Conservation (phyloP, 495 filamentous ascomycete species). For the Geoglossum glabrum region DNA sequence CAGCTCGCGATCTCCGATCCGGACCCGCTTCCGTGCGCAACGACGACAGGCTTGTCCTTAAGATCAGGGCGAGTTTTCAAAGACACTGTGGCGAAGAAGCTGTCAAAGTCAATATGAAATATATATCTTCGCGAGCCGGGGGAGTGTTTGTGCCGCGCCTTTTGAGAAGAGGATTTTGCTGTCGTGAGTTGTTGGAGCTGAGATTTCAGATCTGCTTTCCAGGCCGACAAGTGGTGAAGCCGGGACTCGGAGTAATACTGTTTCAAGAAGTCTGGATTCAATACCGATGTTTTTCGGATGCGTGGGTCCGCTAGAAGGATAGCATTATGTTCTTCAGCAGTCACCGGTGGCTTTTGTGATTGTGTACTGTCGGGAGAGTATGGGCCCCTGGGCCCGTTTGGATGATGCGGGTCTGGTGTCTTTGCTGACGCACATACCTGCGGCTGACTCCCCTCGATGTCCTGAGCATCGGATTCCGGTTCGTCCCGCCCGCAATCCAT, state of each 20-base stretch:
- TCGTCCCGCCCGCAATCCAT: not conserved
- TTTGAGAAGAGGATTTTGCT: constrained; percentile 40
- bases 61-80: constrained; percentile 56
- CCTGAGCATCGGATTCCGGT: not conserved
- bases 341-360: constrained; percentile 23
- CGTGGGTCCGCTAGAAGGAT: constrained; percentile 59
- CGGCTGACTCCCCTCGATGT: not conserved
- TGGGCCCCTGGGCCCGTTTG: not conserved
- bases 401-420: not conserved
- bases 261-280: constrained; percentile 78
- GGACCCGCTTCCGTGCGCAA: constrained; percentile 67
- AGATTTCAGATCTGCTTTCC: constrained; percentile 86
- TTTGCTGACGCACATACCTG: not conserved
- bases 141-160: constrained; percentile 23
- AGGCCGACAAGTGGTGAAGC: constrained; percentile 81
- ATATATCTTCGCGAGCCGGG: constrained; percentile 59
- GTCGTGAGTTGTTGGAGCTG: constrained; percentile 59
- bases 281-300: constrained; percentile 65
- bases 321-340: constrained; percentile 82
- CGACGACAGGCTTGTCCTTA: constrained; percentile 62
- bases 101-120: constrained; percentile 92
- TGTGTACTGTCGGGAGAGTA: not conserved
- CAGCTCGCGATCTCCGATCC: constrained; percentile 94
- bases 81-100: constrained; percentile 91
- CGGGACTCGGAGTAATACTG: constrained; percentile 89